Evolutionary conservation across 441 rosid species (phyloP), one percentile per base, ranked within the genome.

Genomic region (Caryocar brasiliense): DNA sequence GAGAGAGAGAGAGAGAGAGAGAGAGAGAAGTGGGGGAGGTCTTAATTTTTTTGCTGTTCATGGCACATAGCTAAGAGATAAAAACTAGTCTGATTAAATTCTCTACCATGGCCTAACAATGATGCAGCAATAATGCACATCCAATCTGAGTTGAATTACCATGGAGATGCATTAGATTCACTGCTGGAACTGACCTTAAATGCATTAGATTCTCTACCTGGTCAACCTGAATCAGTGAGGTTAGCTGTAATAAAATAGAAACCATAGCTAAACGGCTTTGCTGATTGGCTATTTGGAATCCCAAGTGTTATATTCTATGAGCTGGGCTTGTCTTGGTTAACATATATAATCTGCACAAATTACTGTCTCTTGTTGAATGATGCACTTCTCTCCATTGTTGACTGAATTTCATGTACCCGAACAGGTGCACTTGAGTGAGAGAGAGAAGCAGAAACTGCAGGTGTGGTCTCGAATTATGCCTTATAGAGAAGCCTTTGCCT

Each of bases 391-490:
- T 48, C 29, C 7, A 56, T 4, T 14, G 19, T 27, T 49, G 10
- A 37, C 6, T 29, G 18, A 29, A 10, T 51, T 50, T 24, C 32
- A 23, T 54, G 44, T 45, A n/a, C 33, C 47, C 62, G 57, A 66
- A 54, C 78, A 90, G 99, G 95, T 73, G 44, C 91, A 77, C 70
- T 73, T 90, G 75, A 80, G 81, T 22, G 99, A 94, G 80, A 90
- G 98, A 67, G 99, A 94, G 71, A 86, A 77, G 76, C 99, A 90
- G 85, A 90, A 86, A 74, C 68, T 90, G 83, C 97, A 82, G 76
- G 95, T 86, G 66, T 94, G 99, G 99, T 85, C 98, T 58, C 91
- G 98, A 63, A 80, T 94, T 50, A 90, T 94, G 99, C 96, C 99
- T 64, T 80, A 84, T 75, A 75, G 94, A 50, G 98, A 94, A 73